These are phyloP conservation scores for Saccharomycopsis sp. DNA, from an alignment of 805 yeast species.

Conservation along the genomic window DNA sequence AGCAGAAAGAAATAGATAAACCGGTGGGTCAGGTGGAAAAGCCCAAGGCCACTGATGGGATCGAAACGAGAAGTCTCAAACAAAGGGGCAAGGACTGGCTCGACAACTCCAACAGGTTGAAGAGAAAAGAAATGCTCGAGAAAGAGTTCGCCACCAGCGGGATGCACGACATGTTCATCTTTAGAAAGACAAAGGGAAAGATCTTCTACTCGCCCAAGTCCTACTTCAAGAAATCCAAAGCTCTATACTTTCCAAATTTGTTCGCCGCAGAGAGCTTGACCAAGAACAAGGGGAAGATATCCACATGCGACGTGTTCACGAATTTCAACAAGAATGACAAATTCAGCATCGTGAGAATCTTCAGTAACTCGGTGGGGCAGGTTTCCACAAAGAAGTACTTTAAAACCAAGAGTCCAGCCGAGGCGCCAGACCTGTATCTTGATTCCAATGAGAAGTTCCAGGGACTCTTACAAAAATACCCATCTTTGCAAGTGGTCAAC, in stretches of 20 bases:
- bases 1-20: conserved; percentile 25
- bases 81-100: conserved; percentile 39
- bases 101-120: conserved; percentile 35
- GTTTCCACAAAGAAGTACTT: conserved; percentile 56
- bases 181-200: conserved; percentile 73
- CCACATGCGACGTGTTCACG: conserved; percentile 21
- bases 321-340: conserved; percentile 31
- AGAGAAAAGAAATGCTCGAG: conserved; percentile 45
- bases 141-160: conserved; percentile 59
- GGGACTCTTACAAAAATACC: conserved; percentile 34
- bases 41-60: conserved; percentile 33
- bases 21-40: conserved; percentile 39
- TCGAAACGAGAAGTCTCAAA: conserved; percentile 32
- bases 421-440: conserved; percentile 34
- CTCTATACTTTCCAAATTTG: conserved; percentile 79
- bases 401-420: conserved; percentile 20
- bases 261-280: conserved; percentile 24
- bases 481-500: conserved; percentile 64
- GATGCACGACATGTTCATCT: conserved; percentile 54
- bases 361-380: conserved; percentile 63
- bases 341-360: conserved; percentile 56
- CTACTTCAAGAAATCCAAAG: conserved; percentile 60
- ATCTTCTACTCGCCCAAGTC: conserved; percentile 77
- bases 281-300: conserved; percentile 27
- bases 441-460: conserved; percentile 32